phyloP scores from a whole-genome alignment of 139 green algal species.

The Chlorella sp. region DNA sequence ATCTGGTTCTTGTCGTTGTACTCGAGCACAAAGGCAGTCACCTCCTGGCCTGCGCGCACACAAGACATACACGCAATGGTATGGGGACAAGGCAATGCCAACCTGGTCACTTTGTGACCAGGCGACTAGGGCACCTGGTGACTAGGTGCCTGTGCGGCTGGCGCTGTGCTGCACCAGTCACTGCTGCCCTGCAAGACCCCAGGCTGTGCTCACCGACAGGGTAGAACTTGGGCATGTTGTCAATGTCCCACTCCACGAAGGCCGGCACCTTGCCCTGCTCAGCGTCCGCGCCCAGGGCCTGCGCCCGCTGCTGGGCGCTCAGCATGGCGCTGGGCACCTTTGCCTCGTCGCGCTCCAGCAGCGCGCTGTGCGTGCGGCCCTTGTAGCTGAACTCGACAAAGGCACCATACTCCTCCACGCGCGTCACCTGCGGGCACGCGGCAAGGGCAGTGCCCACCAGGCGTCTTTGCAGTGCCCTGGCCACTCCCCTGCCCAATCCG shows the following conservation, averaged over 20 bases:
- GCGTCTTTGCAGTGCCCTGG: too few relatives aligned
- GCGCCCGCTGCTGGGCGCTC: not conserved
- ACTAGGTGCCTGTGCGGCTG: too few relatives aligned
- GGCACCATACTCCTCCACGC: constrained; percentile 34
- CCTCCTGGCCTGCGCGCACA: constrained; percentile 14
- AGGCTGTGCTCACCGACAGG: not conserved
- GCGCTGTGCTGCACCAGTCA: too few relatives aligned
- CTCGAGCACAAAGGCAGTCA: constrained; percentile 39
- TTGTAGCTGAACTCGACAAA: constrained; percentile 30
- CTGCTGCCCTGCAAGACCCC: too few relatives aligned
- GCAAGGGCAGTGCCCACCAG: too few relatives aligned
- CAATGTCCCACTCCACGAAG: not conserved
- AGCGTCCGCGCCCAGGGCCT: not conserved
- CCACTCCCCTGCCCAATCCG: too few relatives aligned
- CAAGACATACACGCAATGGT: too few relatives aligned
- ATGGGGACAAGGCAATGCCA: too few relatives aligned
- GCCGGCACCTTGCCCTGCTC: too few relatives aligned
- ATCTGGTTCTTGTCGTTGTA: constrained; percentile 15
- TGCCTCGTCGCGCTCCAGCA: constrained; percentile 20
- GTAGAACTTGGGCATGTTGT: not conserved
- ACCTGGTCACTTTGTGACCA: too few relatives aligned
- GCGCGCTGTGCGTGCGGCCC: constrained; percentile 15
- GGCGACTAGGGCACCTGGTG: too few relatives aligned
- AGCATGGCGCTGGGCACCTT: constrained; percentile 3
- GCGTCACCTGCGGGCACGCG: constrained; percentile 20